Evolutionary conservation across 805 yeast genomes (phyloP).

Genomic region (Blastobotrys attinorum): DNA sequence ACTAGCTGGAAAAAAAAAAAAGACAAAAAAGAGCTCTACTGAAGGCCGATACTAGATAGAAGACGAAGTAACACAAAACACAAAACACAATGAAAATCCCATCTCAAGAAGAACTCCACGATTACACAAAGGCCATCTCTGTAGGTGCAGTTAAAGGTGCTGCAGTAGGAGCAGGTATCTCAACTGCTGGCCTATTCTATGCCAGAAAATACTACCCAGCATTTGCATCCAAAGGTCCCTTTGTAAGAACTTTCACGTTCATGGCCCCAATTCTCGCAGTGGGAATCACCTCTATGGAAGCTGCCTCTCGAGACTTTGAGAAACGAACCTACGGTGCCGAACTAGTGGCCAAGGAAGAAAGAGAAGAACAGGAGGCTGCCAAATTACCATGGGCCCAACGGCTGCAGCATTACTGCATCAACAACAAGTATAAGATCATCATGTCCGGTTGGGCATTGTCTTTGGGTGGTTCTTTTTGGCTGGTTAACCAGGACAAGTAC

Average conservation of each 20-base stretch:
- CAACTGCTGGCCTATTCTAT: conserved; percentile 33
- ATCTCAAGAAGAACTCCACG: conserved; percentile 56
- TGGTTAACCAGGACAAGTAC: conserved; percentile 63
- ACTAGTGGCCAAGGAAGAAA: not conserved
- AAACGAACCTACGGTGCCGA: conserved; percentile 40
- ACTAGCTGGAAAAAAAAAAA: no score
- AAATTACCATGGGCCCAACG: not conserved
- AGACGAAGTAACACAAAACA: not conserved
- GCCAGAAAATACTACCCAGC: not conserved
- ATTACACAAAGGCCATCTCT: conserved; percentile 51
- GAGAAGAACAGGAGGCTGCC: conserved; percentile 23
- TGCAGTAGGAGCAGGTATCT: conserved; percentile 46
- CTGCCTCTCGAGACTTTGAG: conserved; percentile 62
- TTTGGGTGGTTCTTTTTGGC: conserved; percentile 69
- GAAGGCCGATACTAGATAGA: no score
- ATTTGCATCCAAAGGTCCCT: conserved; percentile 20
- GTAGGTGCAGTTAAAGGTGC: conserved; percentile 58
- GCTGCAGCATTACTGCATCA: conserved; percentile 35
- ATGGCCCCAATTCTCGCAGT: conserved; percentile 59
- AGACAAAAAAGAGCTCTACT: no score
- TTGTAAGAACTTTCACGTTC: conserved; percentile 48
- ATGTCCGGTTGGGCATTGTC: conserved; percentile 75
- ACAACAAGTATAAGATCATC: conserved; percentile 55
- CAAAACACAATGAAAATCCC: conserved; percentile 52
- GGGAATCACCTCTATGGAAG: conserved; percentile 62